These are phyloP conservation scores for Calonectria crousiana DNA, from an alignment of 2,329 filamentous ascomycete genomes.

Conservation along the genomic window DNA sequence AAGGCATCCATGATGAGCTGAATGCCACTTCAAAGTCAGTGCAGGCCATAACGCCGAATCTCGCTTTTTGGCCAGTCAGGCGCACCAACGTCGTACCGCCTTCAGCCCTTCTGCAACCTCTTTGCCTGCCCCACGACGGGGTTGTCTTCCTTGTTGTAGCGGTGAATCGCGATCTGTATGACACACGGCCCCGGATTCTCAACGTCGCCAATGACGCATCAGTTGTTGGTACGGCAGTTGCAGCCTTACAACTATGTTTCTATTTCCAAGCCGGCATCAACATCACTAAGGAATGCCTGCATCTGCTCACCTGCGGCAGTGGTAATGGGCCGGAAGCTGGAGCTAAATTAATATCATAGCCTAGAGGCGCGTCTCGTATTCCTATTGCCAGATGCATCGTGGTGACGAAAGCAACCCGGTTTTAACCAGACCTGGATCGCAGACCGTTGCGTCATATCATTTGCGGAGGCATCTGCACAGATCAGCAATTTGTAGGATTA, in stretches of 20 bases:
- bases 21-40: not conserved
- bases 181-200: conserved; percentile 21
- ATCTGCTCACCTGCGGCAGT: not conserved
- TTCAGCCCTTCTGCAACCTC: conserved; percentile 24
- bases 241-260: conserved; percentile 24
- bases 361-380: not conserved
- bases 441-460: not conserved
- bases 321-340: not conserved
- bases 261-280: conserved; percentile 22
- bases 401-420: not conserved
- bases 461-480: not conserved
- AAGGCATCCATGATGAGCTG: not conserved
- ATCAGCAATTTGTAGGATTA: not conserved
- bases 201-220: conserved; percentile 11
- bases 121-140: conserved; percentile 1
- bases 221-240: conserved; percentile 22
- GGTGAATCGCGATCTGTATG: conserved; percentile 25
- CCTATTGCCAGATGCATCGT: not conserved
- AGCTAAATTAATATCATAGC: not conserved
- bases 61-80: not conserved
- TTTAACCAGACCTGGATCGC: not conserved
- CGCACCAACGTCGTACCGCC: not conserved
- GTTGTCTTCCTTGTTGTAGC: conserved; percentile 9
- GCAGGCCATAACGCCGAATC: not conserved
- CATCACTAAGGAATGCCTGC: conserved; percentile 23